Percentiles rank a stretch among this genome's conserved stretches.
phyloP scores from a whole-genome alignment of 164 flowering plant species.

The Chloranthus sessilifolius region DNA sequence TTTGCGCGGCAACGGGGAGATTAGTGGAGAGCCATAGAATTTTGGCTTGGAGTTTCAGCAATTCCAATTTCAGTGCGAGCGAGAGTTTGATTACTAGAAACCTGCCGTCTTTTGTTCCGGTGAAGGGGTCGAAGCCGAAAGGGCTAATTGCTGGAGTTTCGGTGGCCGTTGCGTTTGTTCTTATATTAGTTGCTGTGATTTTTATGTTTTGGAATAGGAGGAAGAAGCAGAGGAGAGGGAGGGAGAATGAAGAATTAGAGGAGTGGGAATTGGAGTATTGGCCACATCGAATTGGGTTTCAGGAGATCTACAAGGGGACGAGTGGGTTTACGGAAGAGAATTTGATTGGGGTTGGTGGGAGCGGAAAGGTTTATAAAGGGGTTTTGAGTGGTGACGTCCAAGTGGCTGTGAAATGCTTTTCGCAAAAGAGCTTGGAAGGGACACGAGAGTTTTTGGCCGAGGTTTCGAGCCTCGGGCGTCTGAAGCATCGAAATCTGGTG shows the following conservation, averaged over 20 bases:
- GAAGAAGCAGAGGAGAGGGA: conserved; percentile 2
- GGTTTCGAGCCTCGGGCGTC: conserved; percentile 2
- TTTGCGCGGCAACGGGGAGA: conserved; percentile 31
- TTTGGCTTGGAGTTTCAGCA: conserved; percentile 43
- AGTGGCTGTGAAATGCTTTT: not conserved
- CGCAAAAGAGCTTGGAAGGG: not conserved
- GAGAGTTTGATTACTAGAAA: conserved; percentile 26
- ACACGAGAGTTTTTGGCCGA: not conserved
- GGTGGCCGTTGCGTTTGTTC: conserved; percentile 6
- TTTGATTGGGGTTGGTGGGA: conserved; percentile 38
- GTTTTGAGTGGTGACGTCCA: not conserved
- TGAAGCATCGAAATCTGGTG: conserved; percentile 9
- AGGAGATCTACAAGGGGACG: conserved; percentile 33
- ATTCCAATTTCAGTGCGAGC: conserved; percentile 28
- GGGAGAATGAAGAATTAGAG: conserved; percentile 22
- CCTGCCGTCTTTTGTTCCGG: conserved; percentile 38
- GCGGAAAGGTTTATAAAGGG: conserved; percentile 40
- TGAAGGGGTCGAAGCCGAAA: conserved; percentile 10
- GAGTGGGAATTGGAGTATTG: conserved; percentile 54
- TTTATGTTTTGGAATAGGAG: conserved; percentile 5
- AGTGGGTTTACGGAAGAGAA: conserved; percentile 31
- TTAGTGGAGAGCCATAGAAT: conserved; percentile 32
- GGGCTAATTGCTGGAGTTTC: conserved; percentile 25
- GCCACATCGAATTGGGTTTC: conserved; percentile 39
- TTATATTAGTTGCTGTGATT: not conserved